Base-by-base conservation (phyloP, 345 rosid genomes). In the Luvunga scandens region DNA sequence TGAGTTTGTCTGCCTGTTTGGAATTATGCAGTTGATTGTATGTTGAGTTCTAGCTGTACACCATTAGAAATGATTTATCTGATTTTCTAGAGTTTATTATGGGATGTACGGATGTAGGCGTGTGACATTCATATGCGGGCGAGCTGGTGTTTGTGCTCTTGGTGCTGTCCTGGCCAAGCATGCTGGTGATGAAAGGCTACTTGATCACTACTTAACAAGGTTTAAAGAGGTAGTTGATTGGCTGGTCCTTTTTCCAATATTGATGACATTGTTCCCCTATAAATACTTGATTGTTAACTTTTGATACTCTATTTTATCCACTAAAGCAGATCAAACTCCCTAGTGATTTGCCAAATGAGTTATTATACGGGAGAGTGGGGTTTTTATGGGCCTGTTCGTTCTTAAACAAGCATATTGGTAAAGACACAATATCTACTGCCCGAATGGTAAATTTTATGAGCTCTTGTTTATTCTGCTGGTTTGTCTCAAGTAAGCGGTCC, bases 141-240 rank as follows among this genome's bases (percentile, higher is more conserved):
- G 80, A n/a, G 89, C 94, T 82, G 94, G 97, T 63, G 91, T 92
- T 71, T 89, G 73, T 85, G 92, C 94, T 69, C 89, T 92, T 53
- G 97, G 92, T 71, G 97, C 92, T 79, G 90, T 88, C 22, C 63
- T 80, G 55, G 92, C 97, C 60, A 89, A 89, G 87, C 86, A 88
- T 78, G 69, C 88, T 24, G 88, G 92, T 77, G 88, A 88, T 69
- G 76, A 82, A 73, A 77, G 81, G 78, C 80, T 88, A 77, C 73
- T 88, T 66, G 77, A 84, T 69, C 75, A 3, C 72, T 90, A 84
- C 84, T 77, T 92, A 68, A 71, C 77, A 9, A 82, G 79, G 80
- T 90, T 90, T 78, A 90, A 78, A 71, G 81, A 86, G 91, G 91
- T 90, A 75, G 12, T 39, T 69, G 22, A 14, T 50, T 72, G 13